Evolutionary conservation across 2,329 filamentous ascomycete species (phyloP), one percentile per base, ranked within the genome.

Genomic region (Ophiostoma sp.): DNA sequence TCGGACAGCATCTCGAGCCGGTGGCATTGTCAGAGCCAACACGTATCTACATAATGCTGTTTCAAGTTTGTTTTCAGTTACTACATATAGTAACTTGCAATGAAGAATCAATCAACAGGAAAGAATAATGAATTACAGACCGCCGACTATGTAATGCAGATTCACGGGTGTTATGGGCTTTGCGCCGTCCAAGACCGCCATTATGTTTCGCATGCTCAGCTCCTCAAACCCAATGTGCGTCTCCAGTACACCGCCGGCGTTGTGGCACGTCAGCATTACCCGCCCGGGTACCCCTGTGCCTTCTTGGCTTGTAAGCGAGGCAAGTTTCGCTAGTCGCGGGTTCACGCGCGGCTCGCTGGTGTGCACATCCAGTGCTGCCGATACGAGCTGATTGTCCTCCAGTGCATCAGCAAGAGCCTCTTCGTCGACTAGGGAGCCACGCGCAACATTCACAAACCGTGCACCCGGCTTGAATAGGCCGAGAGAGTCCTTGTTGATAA

Each of bases 381-480:
- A 55, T 14, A 55, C 5, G 12, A 55, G 49, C 49, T 18, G 8
- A 0, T 82, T 72, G 27, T 45, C 68, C 63, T 75, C 72, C 42
- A 90, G 75, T 0, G 86, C 84, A 2, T 76, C 76, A 42, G 88
- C 79, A 62, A 90, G 74, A 2, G 83, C 85, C 6, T 79, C 72
- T 1, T 70, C 71, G 40, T 75, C 68, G 14, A 76, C 70, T 7
- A 75, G 68, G 0, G 67, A 58, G 44, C 74, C 87, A 11, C 87
- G 81, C 0, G 85, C 82, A 70, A 89, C 87, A 73, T 89, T 90
- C 69, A 87, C 80, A 5, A 87, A 75, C 1, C 83, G 74, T 6
- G 80, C 76, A 0, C 84, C 83, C 16, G 72, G 75, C 73, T 85
- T 86, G 75, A 85, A 83, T 70, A 78, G 76, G 0, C 68, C 67